phyloP scores from a whole-genome alignment of 2,329 filamentous ascomycete genomes.

The Diplodia scrobiculata region DNA sequence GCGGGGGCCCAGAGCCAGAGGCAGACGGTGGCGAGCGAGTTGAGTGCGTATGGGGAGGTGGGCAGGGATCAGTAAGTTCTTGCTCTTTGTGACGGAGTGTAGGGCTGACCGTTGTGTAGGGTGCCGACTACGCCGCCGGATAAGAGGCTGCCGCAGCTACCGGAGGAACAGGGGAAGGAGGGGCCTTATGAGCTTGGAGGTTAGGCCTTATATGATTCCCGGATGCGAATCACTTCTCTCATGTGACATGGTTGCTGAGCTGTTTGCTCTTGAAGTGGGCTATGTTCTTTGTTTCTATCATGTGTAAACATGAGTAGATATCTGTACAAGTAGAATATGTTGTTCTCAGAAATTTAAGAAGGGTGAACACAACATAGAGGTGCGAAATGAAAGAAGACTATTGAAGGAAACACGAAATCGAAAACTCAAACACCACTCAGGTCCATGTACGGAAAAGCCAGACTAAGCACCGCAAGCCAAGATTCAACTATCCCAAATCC shows the following conservation, averaged over 20 bases:
- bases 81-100: background rate
- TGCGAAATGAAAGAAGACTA: background rate
- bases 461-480: background rate
- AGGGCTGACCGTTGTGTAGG: background rate
- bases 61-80: slow-evolving; percentile 12
- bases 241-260: too few relatives aligned
- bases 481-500: background rate
- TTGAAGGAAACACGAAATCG: background rate
- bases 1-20: too few relatives aligned
- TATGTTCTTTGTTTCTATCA: too few relatives aligned
- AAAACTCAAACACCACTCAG: background rate
- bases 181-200: slow-evolving; percentile 5
- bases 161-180: background rate
- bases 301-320: too few relatives aligned
- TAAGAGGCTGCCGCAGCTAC: background rate
- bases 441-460: background rate
- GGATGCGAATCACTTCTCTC: too few relatives aligned
- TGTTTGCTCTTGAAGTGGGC: too few relatives aligned
- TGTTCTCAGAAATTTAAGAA: too few relatives aligned
- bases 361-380: too few relatives aligned
- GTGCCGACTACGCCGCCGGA: slow-evolving; percentile 19
- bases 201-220: too few relatives aligned
- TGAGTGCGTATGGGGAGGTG: slow-evolving; percentile 25
- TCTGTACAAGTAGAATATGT: too few relatives aligned
- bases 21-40: background rate